A percentile compares a stretch with the other conserved stretches of the same genome.
Conservation (phyloP, 371 early-diverging fungal species). For the Mortierella polycephala region DNA sequence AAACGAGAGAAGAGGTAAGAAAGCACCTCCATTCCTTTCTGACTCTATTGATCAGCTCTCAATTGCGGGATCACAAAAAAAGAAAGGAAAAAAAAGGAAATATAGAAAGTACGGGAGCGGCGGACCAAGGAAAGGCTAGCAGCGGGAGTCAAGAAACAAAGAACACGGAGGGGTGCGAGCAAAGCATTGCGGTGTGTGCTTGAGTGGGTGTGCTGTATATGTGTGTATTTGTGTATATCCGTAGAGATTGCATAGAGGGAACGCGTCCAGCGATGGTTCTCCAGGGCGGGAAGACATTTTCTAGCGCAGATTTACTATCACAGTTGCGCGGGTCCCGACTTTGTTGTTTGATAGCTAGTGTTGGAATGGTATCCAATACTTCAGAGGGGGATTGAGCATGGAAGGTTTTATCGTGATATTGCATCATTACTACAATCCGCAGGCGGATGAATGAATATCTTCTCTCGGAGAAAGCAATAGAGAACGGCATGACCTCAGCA, state of each 20-base stretch:
- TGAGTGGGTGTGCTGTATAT: not conserved
- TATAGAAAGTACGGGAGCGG: constrained; percentile 7
- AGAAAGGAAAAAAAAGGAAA: not conserved
- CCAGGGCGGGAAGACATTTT: too few species aligned
- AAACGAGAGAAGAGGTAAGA: constrained; percentile 90
- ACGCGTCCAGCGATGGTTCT: too few species aligned
- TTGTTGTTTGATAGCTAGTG: too few species aligned
- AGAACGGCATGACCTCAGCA: too few species aligned
- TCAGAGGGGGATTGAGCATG: not conserved
- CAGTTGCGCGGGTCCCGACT: too few species aligned
- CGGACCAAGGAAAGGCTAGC: constrained; percentile 1
- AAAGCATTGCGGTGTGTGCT: not conserved
- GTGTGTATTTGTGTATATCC: not conserved
- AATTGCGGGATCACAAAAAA: constrained; percentile 5
- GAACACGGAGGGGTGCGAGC: not conserved
- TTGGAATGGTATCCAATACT: too few species aligned
- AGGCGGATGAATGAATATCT: too few species aligned
- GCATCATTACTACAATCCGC: not conserved
- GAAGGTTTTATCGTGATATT: not conserved
- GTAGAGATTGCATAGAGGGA: not conserved
- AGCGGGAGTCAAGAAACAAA: constrained; percentile 1
- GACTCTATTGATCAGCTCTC: constrained; percentile 13
- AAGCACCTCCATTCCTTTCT: constrained; percentile 1
- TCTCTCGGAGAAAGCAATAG: too few species aligned
- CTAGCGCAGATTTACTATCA: too few species aligned